These are phyloP conservation scores for Ramaria sp. DNA, from an alignment of 768 basidiomycete genomes.

Conservation along the genomic window DNA sequence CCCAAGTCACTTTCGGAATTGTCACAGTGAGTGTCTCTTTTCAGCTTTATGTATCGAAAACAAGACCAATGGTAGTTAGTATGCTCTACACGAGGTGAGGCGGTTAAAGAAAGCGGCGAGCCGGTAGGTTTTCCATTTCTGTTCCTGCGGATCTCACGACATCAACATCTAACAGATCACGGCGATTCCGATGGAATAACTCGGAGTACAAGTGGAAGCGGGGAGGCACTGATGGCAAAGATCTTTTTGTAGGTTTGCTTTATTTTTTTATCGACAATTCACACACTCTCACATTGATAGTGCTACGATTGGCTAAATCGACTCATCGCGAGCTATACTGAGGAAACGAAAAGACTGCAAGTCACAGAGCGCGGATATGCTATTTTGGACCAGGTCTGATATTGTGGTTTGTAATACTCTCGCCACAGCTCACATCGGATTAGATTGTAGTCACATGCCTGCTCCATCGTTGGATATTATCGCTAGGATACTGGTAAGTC, in stretches of 20 bases:
- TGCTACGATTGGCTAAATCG: constrained; percentile 6
- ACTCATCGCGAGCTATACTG: constrained; percentile 4
- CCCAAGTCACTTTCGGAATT: constrained; percentile 37
- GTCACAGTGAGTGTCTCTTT: constrained; percentile 25
- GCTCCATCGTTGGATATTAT: constrained; percentile 40
- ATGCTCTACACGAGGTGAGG: constrained; percentile 36
- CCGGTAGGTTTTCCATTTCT: constrained; percentile 25
- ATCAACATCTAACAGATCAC: constrained; percentile 26
- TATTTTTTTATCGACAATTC: not conserved
- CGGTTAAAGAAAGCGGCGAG: constrained; percentile 37
- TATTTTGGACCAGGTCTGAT: constrained; percentile 3
- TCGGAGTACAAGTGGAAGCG: constrained; percentile 50
- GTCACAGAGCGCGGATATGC: constrained; percentile 2
- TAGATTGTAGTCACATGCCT: constrained; percentile 37
- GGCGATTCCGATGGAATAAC: constrained; percentile 39
- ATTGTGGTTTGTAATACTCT: not conserved
- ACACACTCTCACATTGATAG: constrained; percentile 2
- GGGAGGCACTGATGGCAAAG: constrained; percentile 23
- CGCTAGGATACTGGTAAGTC: constrained; percentile 32
- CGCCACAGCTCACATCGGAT: not conserved
- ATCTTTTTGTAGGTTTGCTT: constrained; percentile 29
- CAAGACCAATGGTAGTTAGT: constrained; percentile 16
- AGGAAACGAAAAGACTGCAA: not conserved
- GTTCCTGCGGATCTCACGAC: not conserved
- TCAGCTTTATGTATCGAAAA: not conserved